A percentile compares a stretch with the other conserved stretches of the same genome.
These are phyloP conservation scores for Fusarium torreyae DNA, from an alignment of 2,329 filamentous ascomycete genomes.

Conservation along the genomic window DNA sequence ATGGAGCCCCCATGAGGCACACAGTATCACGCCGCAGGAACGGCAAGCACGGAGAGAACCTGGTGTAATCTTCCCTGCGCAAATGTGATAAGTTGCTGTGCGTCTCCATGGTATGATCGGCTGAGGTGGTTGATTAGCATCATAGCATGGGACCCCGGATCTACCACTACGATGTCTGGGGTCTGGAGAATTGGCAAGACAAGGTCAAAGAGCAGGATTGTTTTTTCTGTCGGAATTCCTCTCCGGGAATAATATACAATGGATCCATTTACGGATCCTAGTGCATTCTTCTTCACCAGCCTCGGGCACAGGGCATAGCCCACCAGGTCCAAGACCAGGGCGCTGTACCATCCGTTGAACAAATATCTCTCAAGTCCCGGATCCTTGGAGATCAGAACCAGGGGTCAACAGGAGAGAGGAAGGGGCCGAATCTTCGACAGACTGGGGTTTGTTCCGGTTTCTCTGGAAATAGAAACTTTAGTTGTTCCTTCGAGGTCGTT, in stretches of 20 bases:
- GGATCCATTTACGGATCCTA: background rate
- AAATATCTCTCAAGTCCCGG: slow-evolving; percentile 26
- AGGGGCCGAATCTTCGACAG: slow-evolving; percentile 13
- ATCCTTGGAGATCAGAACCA: slow-evolving; percentile 23
- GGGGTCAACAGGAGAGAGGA: slow-evolving; percentile 25
- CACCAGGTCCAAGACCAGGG: slow-evolving; percentile 28
- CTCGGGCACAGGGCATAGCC: slow-evolving; percentile 28
- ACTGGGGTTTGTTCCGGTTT: slow-evolving; percentile 10
- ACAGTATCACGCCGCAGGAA: slow-evolving; percentile 29
- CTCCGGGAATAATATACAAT: slow-evolving; percentile 17
- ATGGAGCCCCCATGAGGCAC: background rate
- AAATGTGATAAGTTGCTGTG: slow-evolving; percentile 9
- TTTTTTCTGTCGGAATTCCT: slow-evolving; percentile 3
- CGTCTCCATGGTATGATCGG: slow-evolving; percentile 40
- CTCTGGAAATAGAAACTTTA: slow-evolving; percentile 26
- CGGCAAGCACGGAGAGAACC: slow-evolving; percentile 32
- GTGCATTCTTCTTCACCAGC: slow-evolving; percentile 31
- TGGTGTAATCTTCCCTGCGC: slow-evolving; percentile 23
- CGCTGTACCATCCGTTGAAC: background rate
- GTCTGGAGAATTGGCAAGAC: slow-evolving; percentile 21
- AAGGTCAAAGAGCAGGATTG: slow-evolving; percentile 3
- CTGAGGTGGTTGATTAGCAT: slow-evolving; percentile 42
- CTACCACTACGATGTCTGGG: slow-evolving; percentile 31
- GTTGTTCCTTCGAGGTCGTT: background rate
- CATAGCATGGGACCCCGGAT: slow-evolving; percentile 47